phyloP scores from a whole-genome alignment of 2,329 filamentous ascomycete species.

The Phoma sp. region DNA sequence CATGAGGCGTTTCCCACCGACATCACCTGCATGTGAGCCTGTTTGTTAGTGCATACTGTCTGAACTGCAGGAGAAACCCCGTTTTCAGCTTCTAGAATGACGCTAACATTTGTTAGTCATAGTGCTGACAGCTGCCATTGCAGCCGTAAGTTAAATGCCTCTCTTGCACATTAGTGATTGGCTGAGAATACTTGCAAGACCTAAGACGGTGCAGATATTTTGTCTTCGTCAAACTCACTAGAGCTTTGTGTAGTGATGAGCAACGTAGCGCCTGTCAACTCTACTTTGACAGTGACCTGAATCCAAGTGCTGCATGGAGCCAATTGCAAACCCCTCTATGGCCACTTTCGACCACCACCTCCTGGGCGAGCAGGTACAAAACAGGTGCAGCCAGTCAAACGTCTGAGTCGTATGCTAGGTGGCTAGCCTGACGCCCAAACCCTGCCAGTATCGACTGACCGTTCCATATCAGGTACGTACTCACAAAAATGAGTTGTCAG shows the following conservation, averaged over 20 bases:
- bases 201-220: background rate
- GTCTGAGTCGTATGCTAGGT: background rate
- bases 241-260: background rate
- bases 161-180: background rate
- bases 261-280: background rate
- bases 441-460: background rate
- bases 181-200: background rate
- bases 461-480: background rate
- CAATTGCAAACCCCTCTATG: conserved; percentile 1
- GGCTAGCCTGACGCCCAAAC: background rate
- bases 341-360: background rate
- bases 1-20: background rate
- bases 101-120: background rate
- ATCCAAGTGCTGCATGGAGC: background rate
- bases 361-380: conserved; percentile 10
- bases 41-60: background rate
- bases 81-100: conserved; percentile 10
- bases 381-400: background rate
- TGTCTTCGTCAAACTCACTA: background rate
- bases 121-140: conserved; percentile 3
- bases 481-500: conserved; percentile 4
- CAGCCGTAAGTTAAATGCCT: conserved; percentile 1
- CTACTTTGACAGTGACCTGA: background rate
- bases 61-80: background rate
- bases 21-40: background rate